Conservation (phyloP, 208 protist species). For the Novymonas esmeraldas region DNA sequence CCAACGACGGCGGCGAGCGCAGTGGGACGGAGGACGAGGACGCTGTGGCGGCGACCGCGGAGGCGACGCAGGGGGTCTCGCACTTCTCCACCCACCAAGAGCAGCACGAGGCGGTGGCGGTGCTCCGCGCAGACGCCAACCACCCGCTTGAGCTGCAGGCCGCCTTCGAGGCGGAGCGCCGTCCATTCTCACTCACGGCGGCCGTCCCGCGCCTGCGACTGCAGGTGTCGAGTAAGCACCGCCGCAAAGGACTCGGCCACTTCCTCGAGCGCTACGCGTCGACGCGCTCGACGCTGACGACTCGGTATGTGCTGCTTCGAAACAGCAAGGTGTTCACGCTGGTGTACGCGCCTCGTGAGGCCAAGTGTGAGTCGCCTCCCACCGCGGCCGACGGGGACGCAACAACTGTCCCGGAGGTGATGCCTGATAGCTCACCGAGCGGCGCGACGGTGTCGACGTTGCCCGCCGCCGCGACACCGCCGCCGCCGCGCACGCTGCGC, state of each 20-base stretch:
- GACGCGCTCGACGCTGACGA: slow-evolving; percentile 45
- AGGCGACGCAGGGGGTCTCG: not conserved
- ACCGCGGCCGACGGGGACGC: not conserved
- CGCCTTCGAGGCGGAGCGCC: slow-evolving; percentile 57
- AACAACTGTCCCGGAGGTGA: not conserved
- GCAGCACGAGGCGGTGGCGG: slow-evolving; percentile 6
- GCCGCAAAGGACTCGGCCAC: slow-evolving; percentile 14
- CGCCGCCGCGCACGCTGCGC: slow-evolving; percentile 2
- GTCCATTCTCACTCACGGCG: slow-evolving; percentile 46
- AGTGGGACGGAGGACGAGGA: slow-evolving; percentile 7
- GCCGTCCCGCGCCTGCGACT: slow-evolving; percentile 43
- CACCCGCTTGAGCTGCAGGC: slow-evolving; percentile 58
- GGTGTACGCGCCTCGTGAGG: slow-evolving; percentile 40
- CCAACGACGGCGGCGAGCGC: slow-evolving; percentile 1
- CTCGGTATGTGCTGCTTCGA: slow-evolving; percentile 25
- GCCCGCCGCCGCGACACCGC: not conserved
- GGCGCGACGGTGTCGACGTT: too few relatives aligned
- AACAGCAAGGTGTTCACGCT: slow-evolving; percentile 49
- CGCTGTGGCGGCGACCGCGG: slow-evolving; percentile 6
- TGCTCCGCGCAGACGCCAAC: slow-evolving; percentile 43
- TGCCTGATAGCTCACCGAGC: too few relatives aligned
- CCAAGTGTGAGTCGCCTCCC: too few relatives aligned
- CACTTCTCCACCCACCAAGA: not conserved
- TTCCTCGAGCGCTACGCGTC: slow-evolving; percentile 43
- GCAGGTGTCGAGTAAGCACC: slow-evolving; percentile 18